Conservation (phyloP, 2,329 filamentous ascomycete species). For the Talaromyces sp. region DNA sequence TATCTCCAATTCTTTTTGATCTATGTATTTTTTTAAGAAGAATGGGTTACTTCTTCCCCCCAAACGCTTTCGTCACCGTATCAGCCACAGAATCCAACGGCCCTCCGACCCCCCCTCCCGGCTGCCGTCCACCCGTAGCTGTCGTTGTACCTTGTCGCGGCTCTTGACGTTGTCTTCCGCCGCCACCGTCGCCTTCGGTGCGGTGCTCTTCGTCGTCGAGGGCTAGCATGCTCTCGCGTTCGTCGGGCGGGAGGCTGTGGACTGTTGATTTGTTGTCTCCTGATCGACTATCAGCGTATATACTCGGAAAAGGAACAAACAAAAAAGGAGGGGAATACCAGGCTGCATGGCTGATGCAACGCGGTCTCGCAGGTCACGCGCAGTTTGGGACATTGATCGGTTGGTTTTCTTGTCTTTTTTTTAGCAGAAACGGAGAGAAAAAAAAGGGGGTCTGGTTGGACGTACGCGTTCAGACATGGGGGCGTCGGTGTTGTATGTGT, state of each 20-base stretch:
- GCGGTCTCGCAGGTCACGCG: not conserved
- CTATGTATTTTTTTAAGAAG: not conserved
- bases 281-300: not conserved
- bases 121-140: not conserved
- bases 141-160: not conserved
- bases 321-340: not conserved
- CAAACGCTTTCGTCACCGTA: conserved; percentile 22
- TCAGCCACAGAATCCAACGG: conserved; percentile 8
- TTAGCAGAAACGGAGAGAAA: not conserved
- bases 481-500: not conserved
- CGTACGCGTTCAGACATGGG: not conserved
- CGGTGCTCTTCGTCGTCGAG: not conserved
- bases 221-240: conserved; percentile 3
- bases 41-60: conserved; percentile 16
- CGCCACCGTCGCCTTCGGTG: not conserved
- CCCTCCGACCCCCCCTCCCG: not conserved
- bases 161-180: not conserved
- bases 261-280: conserved; percentile 10
- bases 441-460: not conserved
- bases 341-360: conserved; percentile 7
- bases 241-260: conserved; percentile 3
- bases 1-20: not conserved
- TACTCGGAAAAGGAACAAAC: too few species aligned
- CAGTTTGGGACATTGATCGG: not conserved
- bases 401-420: not conserved